Base-by-base conservation (phyloP, 257 asterid species). In the Scutellaria baicalensis region DNA sequence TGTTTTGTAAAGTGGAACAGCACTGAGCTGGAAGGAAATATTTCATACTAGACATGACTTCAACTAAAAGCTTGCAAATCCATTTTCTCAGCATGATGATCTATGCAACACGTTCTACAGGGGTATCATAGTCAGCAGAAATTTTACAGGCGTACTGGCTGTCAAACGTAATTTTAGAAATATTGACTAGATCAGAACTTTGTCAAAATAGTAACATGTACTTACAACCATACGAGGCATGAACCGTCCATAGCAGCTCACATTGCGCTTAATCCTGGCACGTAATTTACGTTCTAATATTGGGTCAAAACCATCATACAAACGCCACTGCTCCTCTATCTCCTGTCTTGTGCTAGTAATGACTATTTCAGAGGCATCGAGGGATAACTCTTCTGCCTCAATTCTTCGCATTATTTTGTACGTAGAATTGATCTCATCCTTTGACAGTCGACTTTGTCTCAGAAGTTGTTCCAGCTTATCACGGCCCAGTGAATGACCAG, bases 291-390 rank as follows among this genome's bases (percentile, higher is more conserved):
- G 89, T 81, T 91, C 97, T 20, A 93, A 83, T 67, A 91, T 87
- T 9, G 95, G 97, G 80, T 93, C 99, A 83, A 93, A 93, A 44
- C 99, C 99, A 84, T 93, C 97, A 75, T 91, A 93, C 75, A 93
- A 77, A 59, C 97, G 94, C 97, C 99, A 93, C 84, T 93, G 99
- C 87, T 91, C 97, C 33, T 93, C 99, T 74, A 93, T 93, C 84
- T 93, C 97, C 83, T 93, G 97, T 47, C 89, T 83, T 50, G 99
- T 93, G 83, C 99, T 93, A 21, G 99, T 93, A 68, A 91, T 89
- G 71, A 93, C 90, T n/a, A 85, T 77, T 77, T 93, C 97, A 17
- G 99, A 87, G 60, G 96, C 92, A 66, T 93, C 99, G 20, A 91
- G 96, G 23, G 96, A 73, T 72, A 89, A 77, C 81, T 93, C 99